Percentiles rank a stretch among this genome's conserved stretches.
Conservation (phyloP, 2,329 filamentous ascomycete species). For the Bisporella sp. region DNA sequence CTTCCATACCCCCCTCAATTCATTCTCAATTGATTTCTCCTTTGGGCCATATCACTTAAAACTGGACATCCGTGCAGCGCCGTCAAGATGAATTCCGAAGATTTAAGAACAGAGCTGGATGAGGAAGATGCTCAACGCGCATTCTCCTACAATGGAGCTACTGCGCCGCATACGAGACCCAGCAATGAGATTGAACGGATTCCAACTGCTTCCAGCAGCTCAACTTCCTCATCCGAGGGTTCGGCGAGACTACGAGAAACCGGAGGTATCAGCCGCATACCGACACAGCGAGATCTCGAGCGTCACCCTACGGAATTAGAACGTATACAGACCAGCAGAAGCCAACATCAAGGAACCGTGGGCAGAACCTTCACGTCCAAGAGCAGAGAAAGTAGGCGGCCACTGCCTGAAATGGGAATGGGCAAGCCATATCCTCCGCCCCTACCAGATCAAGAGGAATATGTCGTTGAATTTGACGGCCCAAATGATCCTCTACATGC, state of each 20-base stretch:
- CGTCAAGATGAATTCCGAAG: conserved; percentile 22
- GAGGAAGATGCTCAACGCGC: conserved; percentile 46
- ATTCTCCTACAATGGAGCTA: conserved; percentile 17
- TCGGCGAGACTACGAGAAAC: conserved; percentile 32
- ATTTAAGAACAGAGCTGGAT: conserved; percentile 18
- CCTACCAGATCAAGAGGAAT: conserved; percentile 65
- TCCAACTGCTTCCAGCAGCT: conserved; percentile 45
- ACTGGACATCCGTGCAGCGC: background rate
- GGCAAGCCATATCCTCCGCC: conserved; percentile 69
- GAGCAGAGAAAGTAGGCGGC: conserved; percentile 45
- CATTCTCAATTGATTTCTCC: too few relatives aligned
- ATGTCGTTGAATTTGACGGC: conserved; percentile 81
- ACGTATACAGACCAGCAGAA: conserved; percentile 63
- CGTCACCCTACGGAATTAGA: conserved; percentile 62
- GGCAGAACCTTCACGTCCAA: conserved; percentile 39
- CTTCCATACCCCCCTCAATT: too few relatives aligned
- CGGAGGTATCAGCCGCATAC: conserved; percentile 47
- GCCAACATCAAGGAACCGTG: conserved; percentile 68
- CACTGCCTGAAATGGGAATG: conserved; percentile 62
- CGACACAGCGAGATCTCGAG: conserved; percentile 62
- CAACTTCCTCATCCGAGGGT: conserved; percentile 37
- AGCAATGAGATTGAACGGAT: conserved; percentile 55
- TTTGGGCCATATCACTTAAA: too few relatives aligned
- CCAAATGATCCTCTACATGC: conserved; percentile 77
- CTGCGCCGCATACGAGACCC: conserved; percentile 16